Percentiles rank a stretch among this genome's conserved stretches.
Conservation (phyloP, 352 stramenopile species). For the Phytophthora fragariaefolia region DNA sequence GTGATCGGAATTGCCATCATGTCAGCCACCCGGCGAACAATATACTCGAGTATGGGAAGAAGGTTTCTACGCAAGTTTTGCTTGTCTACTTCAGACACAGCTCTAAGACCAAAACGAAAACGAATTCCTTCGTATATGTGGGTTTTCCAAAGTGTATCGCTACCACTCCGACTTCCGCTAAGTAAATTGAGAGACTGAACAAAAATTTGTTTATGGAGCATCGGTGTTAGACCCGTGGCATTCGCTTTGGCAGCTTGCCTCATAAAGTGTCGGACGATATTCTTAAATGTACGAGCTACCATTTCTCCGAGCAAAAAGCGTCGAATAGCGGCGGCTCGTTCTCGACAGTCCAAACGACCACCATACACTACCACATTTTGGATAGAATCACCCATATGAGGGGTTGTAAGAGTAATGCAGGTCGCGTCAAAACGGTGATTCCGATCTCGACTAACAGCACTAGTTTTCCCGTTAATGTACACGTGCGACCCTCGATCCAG, state of each 20-base stretch:
- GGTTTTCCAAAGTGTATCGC: conserved; percentile 73
- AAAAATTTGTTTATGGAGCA: conserved; percentile 57
- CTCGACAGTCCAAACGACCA: conserved; percentile 65
- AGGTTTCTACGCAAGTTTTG: conserved; percentile 73
- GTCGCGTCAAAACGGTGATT: conserved; percentile 61
- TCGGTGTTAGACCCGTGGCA: conserved; percentile 49
- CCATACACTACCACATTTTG: conserved; percentile 78
- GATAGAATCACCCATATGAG: conserved; percentile 67
- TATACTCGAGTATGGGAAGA: conserved; percentile 51
- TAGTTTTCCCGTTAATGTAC: conserved; percentile 67
- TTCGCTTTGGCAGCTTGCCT: conserved; percentile 43
- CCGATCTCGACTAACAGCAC: conserved; percentile 50
- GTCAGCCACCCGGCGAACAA: conserved; percentile 54
- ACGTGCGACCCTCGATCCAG: conserved; percentile 71
- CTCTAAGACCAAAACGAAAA: conserved; percentile 66
- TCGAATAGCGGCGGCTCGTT: conserved; percentile 63
- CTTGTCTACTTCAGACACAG: conserved; percentile 79
- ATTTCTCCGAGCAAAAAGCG: conserved; percentile 86
- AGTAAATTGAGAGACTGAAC: conserved; percentile 74
- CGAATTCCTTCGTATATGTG: conserved; percentile 83
- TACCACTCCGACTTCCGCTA: conserved; percentile 59
- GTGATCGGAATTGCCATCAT: conserved; percentile 74
- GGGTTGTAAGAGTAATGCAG: conserved; percentile 65
- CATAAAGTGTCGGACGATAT: conserved; percentile 81
- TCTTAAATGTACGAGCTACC: conserved; percentile 88